These are phyloP conservation scores for Zymoseptoria passerinii DNA, from an alignment of 2,329 filamentous ascomycete genomes.

Conservation along the genomic window DNA sequence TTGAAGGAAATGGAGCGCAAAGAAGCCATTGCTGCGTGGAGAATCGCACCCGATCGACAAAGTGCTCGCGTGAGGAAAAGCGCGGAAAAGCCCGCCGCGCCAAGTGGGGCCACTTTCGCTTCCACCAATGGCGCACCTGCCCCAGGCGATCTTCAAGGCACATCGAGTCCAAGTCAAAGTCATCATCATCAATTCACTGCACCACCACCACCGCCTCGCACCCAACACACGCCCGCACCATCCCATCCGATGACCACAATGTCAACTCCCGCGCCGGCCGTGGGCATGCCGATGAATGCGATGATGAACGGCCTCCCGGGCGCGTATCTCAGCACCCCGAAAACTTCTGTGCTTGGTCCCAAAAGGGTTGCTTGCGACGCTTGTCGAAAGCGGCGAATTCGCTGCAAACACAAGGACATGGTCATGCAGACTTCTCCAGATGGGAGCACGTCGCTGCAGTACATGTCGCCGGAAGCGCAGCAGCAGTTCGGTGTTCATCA, in stretches of 20 bases:
- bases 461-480: conserved; percentile 7
- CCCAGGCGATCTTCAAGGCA: background rate
- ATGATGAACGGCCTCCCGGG: conserved; percentile 23
- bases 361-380: conserved; percentile 55
- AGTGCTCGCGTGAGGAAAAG: conserved; percentile 33
- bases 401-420: conserved; percentile 56
- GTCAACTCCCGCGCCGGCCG: conserved; percentile 12
- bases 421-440: conserved; percentile 26
- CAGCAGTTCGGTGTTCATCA: conserved; percentile 1
- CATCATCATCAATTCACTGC: conserved; percentile 18
- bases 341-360: conserved; percentile 51
- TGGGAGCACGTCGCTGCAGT: conserved; percentile 7
- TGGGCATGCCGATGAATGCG: conserved; percentile 16
- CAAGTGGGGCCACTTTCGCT: conserved; percentile 3
- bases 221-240: conserved; percentile 19
- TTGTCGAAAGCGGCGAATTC: conserved; percentile 53
- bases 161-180: conserved; percentile 17
- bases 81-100: conserved; percentile 6
- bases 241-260: conserved; percentile 17
- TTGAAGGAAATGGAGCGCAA: conserved; percentile 50
- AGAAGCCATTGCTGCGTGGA: conserved; percentile 37
- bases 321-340: conserved; percentile 39
- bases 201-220: conserved; percentile 2
- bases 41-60: conserved; percentile 37
- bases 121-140: conserved; percentile 11